A percentile compares a stretch with the other conserved stretches of the same genome.
These are phyloP conservation scores for Psilocybe cyanescens DNA, from an alignment of 768 basidiomycete genomes.

Conservation along the genomic window DNA sequence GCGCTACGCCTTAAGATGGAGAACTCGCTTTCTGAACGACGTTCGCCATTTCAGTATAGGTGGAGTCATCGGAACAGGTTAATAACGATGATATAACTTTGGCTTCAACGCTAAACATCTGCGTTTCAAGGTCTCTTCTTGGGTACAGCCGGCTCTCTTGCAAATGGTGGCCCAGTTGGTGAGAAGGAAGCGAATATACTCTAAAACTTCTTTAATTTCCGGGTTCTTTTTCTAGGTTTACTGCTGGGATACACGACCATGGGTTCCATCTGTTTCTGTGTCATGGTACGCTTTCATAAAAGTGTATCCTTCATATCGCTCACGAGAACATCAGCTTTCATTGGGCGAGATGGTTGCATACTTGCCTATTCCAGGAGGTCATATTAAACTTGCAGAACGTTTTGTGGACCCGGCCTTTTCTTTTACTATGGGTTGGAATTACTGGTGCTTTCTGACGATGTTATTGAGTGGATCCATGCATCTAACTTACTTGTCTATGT, in stretches of 20 bases:
- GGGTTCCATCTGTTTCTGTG: slow-evolving; percentile 70
- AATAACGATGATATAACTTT: background rate
- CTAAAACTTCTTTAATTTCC: background rate
- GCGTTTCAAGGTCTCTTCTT: slow-evolving; percentile 60
- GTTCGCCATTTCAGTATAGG: slow-evolving; percentile 48
- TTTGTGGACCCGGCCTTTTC: slow-evolving; percentile 81
- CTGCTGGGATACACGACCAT: slow-evolving; percentile 70
- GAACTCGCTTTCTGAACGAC: background rate
- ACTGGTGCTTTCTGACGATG: slow-evolving; percentile 34
- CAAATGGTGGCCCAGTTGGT: slow-evolving; percentile 73
- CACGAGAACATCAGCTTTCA: slow-evolving; percentile 48
- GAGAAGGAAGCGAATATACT: background rate
- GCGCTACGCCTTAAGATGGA: background rate
- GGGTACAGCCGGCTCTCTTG: slow-evolving; percentile 55
- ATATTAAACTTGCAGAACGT: slow-evolving; percentile 81
- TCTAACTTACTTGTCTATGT: background rate
- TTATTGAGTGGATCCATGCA: background rate
- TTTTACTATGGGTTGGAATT: slow-evolving; percentile 58
- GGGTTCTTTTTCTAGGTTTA: slow-evolving; percentile 42
- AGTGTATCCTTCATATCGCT: background rate
- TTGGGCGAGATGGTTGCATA: slow-evolving; percentile 80
- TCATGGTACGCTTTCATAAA: slow-evolving; percentile 55
- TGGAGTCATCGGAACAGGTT: slow-evolving; percentile 64
- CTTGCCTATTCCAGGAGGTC: slow-evolving; percentile 79
- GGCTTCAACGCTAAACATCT: background rate